Conservation (phyloP, 2,329 filamentous ascomycete genomes). For the Neopestalotiopsis clavispora region DNA sequence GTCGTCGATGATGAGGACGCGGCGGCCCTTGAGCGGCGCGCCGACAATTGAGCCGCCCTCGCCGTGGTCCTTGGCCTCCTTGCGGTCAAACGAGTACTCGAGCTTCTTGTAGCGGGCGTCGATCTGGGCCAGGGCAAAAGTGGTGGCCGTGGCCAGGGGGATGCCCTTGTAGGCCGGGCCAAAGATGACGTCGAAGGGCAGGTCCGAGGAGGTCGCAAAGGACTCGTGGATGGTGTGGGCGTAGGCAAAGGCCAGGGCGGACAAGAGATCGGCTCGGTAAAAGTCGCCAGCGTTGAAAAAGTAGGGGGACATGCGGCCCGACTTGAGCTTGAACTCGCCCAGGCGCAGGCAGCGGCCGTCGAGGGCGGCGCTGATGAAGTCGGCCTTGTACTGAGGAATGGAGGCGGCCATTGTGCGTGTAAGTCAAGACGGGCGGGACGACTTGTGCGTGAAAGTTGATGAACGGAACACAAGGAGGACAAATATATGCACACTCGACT, state of each 20-base stretch:
- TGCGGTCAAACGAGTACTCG: conserved; percentile 92
- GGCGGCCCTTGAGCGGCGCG: conserved; percentile 81
- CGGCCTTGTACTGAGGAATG: conserved; percentile 70
- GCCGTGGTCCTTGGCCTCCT: conserved; percentile 95
- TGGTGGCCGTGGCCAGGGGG: conserved; percentile 79
- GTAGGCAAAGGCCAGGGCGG: conserved; percentile 80
- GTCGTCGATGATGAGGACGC: conserved; percentile 90
- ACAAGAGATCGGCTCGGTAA: conserved; percentile 78
- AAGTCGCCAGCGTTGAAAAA: conserved; percentile 98
- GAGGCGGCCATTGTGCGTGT: conserved; percentile 41
- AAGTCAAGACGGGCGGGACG: not conserved
- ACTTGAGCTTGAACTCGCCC: conserved; percentile 89
- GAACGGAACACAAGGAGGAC: not conserved
- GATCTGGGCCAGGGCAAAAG: conserved; percentile 75
- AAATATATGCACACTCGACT: not conserved
- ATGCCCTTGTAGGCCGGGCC: conserved; percentile 97
- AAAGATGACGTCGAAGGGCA: conserved; percentile 82
- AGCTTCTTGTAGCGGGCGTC: conserved; percentile 71
- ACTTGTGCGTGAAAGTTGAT: not conserved
- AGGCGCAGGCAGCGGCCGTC: conserved; percentile 76
- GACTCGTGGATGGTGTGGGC: conserved; percentile 67
- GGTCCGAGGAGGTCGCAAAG: conserved; percentile 22
- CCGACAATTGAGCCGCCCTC: conserved; percentile 95
- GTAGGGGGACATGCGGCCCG: conserved; percentile 88
- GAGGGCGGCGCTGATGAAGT: conserved; percentile 74